Conservation (phyloP, 1,284 basidiomycete genomes). For the Tilletia caries region DNA sequence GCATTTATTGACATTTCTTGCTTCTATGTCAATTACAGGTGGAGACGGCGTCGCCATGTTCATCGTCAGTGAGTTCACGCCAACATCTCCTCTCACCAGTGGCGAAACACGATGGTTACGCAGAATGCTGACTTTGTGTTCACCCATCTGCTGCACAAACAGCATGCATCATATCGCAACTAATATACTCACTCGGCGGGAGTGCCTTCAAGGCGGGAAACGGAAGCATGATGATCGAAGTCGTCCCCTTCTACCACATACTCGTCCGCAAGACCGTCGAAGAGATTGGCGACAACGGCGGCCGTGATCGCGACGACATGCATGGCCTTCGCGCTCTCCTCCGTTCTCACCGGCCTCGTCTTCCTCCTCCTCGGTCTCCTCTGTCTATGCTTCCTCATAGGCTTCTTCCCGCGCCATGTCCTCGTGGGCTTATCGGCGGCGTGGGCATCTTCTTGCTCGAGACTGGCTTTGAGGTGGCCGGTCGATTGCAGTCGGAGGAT, state of each 20-base stretch:
- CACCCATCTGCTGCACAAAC: background rate
- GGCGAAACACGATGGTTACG: background rate
- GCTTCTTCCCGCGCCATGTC: constrained; percentile 95
- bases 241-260: constrained; percentile 84
- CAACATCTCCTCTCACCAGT: background rate
- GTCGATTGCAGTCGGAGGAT: constrained; percentile 73
- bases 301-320: constrained; percentile 86
- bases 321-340: constrained; percentile 81
- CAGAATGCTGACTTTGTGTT: constrained; percentile 10
- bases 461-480: constrained; percentile 68
- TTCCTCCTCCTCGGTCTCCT: constrained; percentile 64
- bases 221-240: constrained; percentile 57
- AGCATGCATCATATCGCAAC: constrained; percentile 70
- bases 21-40: constrained; percentile 55
- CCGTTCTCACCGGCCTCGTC: constrained; percentile 73
- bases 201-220: constrained; percentile 75
- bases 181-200: constrained; percentile 77
- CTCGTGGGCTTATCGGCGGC: constrained; percentile 77
- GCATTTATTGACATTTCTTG: no score
- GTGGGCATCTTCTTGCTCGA: constrained; percentile 79
- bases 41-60: constrained; percentile 83
- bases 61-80: constrained; percentile 26
- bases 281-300: constrained; percentile 67
- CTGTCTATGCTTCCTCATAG: constrained; percentile 77
- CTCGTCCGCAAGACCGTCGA: constrained; percentile 73